A percentile compares a stretch with the other conserved stretches of the same genome.
Evolutionary conservation across 179 eudicot genomes (phyloP).

Genomic region (Actinidia chinensis): DNA sequence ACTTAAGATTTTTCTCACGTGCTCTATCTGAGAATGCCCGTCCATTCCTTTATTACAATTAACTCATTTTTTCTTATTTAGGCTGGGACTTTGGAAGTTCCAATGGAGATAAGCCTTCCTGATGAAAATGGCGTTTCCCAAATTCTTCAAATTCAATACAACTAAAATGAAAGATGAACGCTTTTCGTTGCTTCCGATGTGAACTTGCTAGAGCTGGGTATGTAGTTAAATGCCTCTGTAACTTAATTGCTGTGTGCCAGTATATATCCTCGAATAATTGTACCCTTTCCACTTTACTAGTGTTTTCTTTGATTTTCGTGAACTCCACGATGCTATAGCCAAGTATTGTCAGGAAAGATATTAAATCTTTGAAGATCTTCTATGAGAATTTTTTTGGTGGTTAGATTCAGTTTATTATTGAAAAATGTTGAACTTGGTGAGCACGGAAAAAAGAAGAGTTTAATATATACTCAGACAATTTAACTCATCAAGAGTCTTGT

Average conservation of each 20-base stretch:
- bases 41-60: background rate
- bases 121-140: slow-evolving; percentile 94
- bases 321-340: background rate
- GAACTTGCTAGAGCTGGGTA: slow-evolving; percentile 79
- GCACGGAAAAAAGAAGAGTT: background rate
- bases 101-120: slow-evolving; percentile 98
- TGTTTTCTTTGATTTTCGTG: background rate
- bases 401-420: background rate
- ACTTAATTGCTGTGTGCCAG: background rate
- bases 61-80: slow-evolving; percentile 24
- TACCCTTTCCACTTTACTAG: background rate
- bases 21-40: background rate
- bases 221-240: slow-evolving; percentile 23
- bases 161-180: slow-evolving; percentile 94
- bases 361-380: background rate
- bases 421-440: no score
- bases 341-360: background rate
- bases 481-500: background rate
- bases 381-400: background rate
- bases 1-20: background rate
- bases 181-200: slow-evolving; percentile 90
- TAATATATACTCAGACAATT: background rate
- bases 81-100: slow-evolving; percentile 99
- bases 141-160: slow-evolving; percentile 94
- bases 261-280: background rate